These are phyloP conservation scores for Peterozyma xylosa DNA, from an alignment of 805 yeast species.

Conservation along the genomic window DNA sequence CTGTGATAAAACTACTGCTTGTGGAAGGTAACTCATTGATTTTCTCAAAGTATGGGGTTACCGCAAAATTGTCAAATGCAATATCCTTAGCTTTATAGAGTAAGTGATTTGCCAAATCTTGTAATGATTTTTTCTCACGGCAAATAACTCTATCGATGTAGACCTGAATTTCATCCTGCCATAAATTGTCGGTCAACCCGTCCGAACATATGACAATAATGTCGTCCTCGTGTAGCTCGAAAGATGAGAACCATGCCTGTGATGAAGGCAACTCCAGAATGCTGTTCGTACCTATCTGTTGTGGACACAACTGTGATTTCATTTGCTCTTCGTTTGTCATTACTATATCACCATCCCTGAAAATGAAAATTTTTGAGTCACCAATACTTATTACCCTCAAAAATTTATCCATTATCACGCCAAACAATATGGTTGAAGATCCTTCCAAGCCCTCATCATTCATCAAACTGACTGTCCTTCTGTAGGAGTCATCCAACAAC, in stretches of 20 bases:
- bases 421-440: conserved; percentile 39
- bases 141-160: conserved; percentile 26
- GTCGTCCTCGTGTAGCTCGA: conserved; percentile 32
- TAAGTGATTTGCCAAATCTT: conserved; percentile 31
- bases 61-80: conserved; percentile 46
- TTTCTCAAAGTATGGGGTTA: conserved; percentile 45
- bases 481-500: conserved; percentile 37
- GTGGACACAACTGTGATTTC: conserved; percentile 38
- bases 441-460: conserved; percentile 38
- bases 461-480: conserved; percentile 44
- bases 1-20: conserved; percentile 26
- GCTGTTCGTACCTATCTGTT: conserved; percentile 47
- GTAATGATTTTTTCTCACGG: conserved; percentile 21
- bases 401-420: conserved; percentile 39
- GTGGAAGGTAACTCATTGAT: conserved; percentile 31
- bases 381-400: conserved; percentile 44
- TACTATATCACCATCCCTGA: conserved; percentile 36
- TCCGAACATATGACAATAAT: conserved; percentile 41
- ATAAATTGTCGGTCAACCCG: conserved; percentile 46
- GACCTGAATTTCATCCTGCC: conserved; percentile 36
- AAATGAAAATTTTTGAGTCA: conserved; percentile 40
- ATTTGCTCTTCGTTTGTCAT: conserved; percentile 38
- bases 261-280: conserved; percentile 33
- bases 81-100: conserved; percentile 36
- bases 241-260: conserved; percentile 36